phyloP scores from a whole-genome alignment of 2,329 filamentous ascomycete genomes.

The Monosporascus sp. region DNA sequence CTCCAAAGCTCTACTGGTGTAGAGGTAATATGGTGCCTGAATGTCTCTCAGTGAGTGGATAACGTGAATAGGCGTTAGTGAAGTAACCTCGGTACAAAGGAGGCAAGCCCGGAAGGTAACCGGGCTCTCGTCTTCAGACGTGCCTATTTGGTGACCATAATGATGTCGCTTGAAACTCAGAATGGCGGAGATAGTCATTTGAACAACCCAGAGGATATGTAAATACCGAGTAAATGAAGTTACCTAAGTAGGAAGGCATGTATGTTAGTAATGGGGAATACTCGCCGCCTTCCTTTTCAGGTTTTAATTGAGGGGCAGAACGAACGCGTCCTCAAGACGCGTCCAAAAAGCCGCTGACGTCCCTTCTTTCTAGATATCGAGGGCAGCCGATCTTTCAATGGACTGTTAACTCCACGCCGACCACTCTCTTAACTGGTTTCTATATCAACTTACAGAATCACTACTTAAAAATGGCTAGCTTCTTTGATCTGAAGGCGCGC shows the following conservation, averaged over 20 bases:
- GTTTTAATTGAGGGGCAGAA: constrained; percentile 17
- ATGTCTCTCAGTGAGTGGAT: too few relatives aligned
- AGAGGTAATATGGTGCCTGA: too few relatives aligned
- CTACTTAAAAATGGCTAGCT: constrained; percentile 64
- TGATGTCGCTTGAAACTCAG: too few relatives aligned
- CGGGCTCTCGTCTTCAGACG: too few relatives aligned
- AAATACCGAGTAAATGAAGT: too few relatives aligned
- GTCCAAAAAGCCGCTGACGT: constrained; percentile 1
- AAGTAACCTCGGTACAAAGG: too few relatives aligned
- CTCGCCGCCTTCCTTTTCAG: constrained; percentile 13
- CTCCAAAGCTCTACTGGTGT: too few relatives aligned
- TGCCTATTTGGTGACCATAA: too few relatives aligned
- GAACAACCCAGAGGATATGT: too few relatives aligned
- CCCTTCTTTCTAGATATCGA: not conserved
- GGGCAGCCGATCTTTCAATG: not conserved
- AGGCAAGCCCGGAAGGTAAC: too few relatives aligned
- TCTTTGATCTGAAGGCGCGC: constrained; percentile 93
- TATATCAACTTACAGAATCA: not conserved
- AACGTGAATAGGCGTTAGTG: too few relatives aligned
- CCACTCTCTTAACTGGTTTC: not conserved
- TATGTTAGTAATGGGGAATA: not conserved
- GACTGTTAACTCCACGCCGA: not conserved
- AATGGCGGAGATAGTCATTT: too few relatives aligned
- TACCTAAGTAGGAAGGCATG: not conserved
- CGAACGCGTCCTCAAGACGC: constrained; percentile 15